Percentiles rank a stretch among this genome's conserved stretches.
These are phyloP conservation scores for Lachnellula arida DNA, from an alignment of 2,329 filamentous ascomycete genomes.

Conservation along the genomic window DNA sequence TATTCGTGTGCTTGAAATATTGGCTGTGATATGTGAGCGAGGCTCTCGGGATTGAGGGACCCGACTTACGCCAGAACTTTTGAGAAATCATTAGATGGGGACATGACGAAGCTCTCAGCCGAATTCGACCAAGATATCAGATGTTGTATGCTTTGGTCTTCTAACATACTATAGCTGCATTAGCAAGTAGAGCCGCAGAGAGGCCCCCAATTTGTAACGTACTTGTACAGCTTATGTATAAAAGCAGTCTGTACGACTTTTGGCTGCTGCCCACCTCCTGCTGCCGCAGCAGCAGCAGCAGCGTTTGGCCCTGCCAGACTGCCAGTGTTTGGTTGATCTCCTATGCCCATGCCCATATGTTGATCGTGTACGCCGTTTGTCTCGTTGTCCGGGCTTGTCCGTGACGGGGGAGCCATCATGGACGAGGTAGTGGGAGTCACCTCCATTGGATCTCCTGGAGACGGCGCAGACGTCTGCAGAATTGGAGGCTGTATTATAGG, in stretches of 20 bases:
- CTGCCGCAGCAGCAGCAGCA: slow-evolving; percentile 48
- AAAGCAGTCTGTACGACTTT: slow-evolving; percentile 99
- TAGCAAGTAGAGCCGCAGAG: slow-evolving; percentile 6
- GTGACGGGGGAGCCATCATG: slow-evolving; percentile 35
- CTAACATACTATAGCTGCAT: slow-evolving; percentile 71
- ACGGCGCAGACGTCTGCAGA: slow-evolving; percentile 55
- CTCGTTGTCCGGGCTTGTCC: slow-evolving; percentile 31
- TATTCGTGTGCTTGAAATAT: slow-evolving; percentile 99
- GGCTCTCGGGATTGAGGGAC: background rate
- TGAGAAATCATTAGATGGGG: slow-evolving; percentile 92
- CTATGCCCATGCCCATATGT: slow-evolving; percentile 22
- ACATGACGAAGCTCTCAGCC: slow-evolving; percentile 98
- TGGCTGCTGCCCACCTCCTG: slow-evolving; percentile 81
- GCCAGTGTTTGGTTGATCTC: slow-evolving; percentile 35
- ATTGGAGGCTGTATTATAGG: slow-evolving; percentile 53
- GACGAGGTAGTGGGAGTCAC: slow-evolving; percentile 46
- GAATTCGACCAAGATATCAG: slow-evolving; percentile 93
- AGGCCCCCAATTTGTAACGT: slow-evolving; percentile 34
- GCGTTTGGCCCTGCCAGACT: slow-evolving; percentile 31
- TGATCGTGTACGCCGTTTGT: slow-evolving; percentile 32
- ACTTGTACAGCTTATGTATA: slow-evolving; percentile 99
- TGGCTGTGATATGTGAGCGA: slow-evolving; percentile 52
- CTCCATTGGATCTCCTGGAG: slow-evolving; percentile 57
- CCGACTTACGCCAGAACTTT: slow-evolving; percentile 87
- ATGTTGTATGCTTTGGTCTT: slow-evolving; percentile 88